These are phyloP conservation scores for Vishniacozyma victoriae DNA, from an alignment of 768 basidiomycete genomes.

Conservation along the genomic window DNA sequence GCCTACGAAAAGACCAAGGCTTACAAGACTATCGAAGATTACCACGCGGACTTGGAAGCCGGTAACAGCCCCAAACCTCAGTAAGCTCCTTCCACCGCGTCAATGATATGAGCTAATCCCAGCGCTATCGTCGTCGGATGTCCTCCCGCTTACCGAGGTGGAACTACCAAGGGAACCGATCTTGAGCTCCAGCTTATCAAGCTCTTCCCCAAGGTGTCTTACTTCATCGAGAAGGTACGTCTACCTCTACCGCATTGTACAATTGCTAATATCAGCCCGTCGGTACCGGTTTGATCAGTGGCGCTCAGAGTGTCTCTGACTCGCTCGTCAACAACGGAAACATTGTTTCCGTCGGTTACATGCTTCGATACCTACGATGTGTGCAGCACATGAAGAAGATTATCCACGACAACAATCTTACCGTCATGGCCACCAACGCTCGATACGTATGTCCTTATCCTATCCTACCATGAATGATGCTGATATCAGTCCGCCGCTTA, in stretches of 20 bases:
- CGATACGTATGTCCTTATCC: slow-evolving; percentile 75
- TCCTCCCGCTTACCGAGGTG: slow-evolving; percentile 89
- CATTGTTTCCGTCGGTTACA: slow-evolving; percentile 85
- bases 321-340: slow-evolving; percentile 63
- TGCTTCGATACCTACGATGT: slow-evolving; percentile 87
- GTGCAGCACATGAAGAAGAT: slow-evolving; percentile 96
- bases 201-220: slow-evolving; percentile 75
- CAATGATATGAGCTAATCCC: slow-evolving; percentile 3
- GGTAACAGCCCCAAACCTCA: slow-evolving; percentile 58
- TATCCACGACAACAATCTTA: slow-evolving; percentile 85
- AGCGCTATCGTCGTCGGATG: slow-evolving; percentile 82
- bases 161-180: slow-evolving; percentile 66
- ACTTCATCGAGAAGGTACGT: slow-evolving; percentile 76
- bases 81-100: slow-evolving; percentile 25
- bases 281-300: slow-evolving; percentile 66
- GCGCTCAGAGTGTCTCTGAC: slow-evolving; percentile 67
- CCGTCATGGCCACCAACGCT: slow-evolving; percentile 92
- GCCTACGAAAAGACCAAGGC: slow-evolving; percentile 80
- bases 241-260: neutral
- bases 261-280: slow-evolving; percentile 74
- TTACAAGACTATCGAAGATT: slow-evolving; percentile 83
- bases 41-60: slow-evolving; percentile 57
- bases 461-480: slow-evolving; percentile 59
- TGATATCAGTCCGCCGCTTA: slow-evolving; percentile 52
- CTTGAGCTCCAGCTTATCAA: slow-evolving; percentile 82